A percentile compares a stretch with the other conserved stretches of the same genome.
Conservation (phyloP, 176 grass and related monocot species). For the Paspalum notatum region DNA sequence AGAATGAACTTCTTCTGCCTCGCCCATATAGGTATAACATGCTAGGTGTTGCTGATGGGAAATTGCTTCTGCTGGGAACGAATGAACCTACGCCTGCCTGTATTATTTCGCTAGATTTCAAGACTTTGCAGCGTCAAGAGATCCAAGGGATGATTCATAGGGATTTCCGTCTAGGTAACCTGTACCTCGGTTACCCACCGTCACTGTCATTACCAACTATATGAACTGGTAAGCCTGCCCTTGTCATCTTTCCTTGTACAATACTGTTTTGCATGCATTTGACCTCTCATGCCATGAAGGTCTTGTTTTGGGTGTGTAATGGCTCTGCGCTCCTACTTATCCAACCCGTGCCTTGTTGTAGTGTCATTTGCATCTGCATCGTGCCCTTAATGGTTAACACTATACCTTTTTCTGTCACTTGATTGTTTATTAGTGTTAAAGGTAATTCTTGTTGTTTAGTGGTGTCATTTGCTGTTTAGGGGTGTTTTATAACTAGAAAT, state of each 20-base stretch:
- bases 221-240: slow-evolving; percentile 25
- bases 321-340: too few species aligned
- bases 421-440: too few species aligned
- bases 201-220: slow-evolving; percentile 35
- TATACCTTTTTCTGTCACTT: too few species aligned
- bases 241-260: neutral
- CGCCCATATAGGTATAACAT: neutral
- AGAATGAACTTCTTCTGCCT: slow-evolving; percentile 24
- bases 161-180: neutral
- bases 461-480: too few species aligned
- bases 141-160: neutral
- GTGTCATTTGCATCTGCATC: too few species aligned
- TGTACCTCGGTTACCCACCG: slow-evolving; percentile 37
- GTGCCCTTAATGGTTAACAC: too few species aligned
- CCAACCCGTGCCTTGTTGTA: too few species aligned
- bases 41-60: slow-evolving; percentile 29
- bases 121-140: slow-evolving; percentile 28
- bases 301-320: too few species aligned
- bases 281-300: too few species aligned
- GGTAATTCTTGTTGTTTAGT: too few species aligned
- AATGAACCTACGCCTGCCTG: neutral
- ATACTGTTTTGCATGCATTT: too few species aligned
- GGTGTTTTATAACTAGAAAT: too few species aligned
- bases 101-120: slow-evolving; percentile 39
- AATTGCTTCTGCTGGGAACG: slow-evolving; percentile 4